Percentiles rank a stretch among this genome's conserved stretches.
phyloP scores from a whole-genome alignment of 2,329 filamentous ascomycete species.

The Botrytis porri region DNA sequence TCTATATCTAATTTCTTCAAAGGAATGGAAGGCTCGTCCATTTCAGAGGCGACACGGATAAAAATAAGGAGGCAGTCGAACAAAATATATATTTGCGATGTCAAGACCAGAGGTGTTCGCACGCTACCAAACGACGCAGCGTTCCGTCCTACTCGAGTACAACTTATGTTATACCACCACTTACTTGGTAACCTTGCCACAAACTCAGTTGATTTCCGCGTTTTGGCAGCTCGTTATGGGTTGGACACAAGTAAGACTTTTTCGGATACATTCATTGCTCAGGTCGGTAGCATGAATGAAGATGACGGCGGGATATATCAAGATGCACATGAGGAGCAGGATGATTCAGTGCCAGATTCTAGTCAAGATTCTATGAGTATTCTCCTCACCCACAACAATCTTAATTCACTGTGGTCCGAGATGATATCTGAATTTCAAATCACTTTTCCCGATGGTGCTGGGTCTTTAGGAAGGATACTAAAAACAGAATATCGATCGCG shows the following conservation, averaged over 20 bases:
- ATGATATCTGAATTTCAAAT: constrained; percentile 59
- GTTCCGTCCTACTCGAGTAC: constrained; percentile 74
- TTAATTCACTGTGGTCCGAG: constrained; percentile 57
- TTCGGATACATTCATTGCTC: constrained; percentile 74
- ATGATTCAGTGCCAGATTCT: constrained; percentile 25
- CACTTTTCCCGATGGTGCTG: constrained; percentile 47
- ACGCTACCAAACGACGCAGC: constrained; percentile 59
- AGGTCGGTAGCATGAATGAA: constrained; percentile 67
- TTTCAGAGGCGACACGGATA: constrained; percentile 24
- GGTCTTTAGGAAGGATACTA: constrained; percentile 55
- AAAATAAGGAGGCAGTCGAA: constrained; percentile 23
- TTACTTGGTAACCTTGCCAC: constrained; percentile 75
- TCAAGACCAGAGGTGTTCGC: constrained; percentile 75
- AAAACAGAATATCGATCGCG: constrained; percentile 53
- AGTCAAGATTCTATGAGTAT: constrained; percentile 39
- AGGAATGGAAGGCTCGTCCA: constrained; percentile 20
- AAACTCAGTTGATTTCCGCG: constrained; percentile 65
- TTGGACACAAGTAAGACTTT: constrained; percentile 65
- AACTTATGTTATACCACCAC: constrained; percentile 85
- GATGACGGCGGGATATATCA: constrained; percentile 51
- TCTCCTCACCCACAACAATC: constrained; percentile 56
- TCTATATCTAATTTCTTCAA: constrained; percentile 36
- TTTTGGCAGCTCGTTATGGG: constrained; percentile 68
- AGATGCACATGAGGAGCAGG: constrained; percentile 42
- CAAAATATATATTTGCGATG: constrained; percentile 74